Evolutionary conservation across 179 eudicot species (phyloP), one percentile per base, ranked within the genome.

Genomic region (Sideroxylon spinosum): DNA sequence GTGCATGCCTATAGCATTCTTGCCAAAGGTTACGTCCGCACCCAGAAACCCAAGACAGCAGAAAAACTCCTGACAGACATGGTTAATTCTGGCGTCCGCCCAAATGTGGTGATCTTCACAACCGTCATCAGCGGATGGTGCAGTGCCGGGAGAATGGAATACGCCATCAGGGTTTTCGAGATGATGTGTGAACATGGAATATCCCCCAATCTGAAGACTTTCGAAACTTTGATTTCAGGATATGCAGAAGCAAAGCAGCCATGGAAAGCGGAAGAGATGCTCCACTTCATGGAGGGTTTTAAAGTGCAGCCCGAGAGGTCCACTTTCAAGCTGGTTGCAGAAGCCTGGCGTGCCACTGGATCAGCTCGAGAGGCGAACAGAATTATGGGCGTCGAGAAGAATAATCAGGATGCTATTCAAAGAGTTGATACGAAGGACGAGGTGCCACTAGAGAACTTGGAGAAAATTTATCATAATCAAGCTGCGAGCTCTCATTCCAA

Each of bases 41-140:
- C 89, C 32, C 76, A 70, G 55, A 82, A 88, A 67, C 96, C 96
- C 0, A 90, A 88, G 53, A 88, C 89, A 32, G 97, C 97, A 6
- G 94, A 93, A 77, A 86, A 86, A 67, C 83, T 93, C 69, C 82
- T 91, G 6, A 82, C 72, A 64, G 73, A 78, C 56, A 90, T 93
- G 92, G 78, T 79, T 10, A 82, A 82, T 25, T 82, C 73, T 2
- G 84, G 86, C 73, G 77, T 86, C 57, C 74, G 20, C 37, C 97
- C 93, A 48, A 90, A 90, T 79, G 89, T 89, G 25, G 92, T 93
- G 60, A 88, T 88, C 76, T 91, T 90, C 86, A 93, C 93, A 10
- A 93, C 97, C 8, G 78, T 91, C 75, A 93, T 93, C 48, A 79
- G 83, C 37, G 96, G 96, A 69, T 91, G 92, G 92, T 93, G 97